A percentile compares a stretch with the other conserved stretches of the same genome.
Evolutionary conservation across 2,329 filamentous ascomycete species (phyloP).

Genomic region (Phaeosphaeriaceae sp.): DNA sequence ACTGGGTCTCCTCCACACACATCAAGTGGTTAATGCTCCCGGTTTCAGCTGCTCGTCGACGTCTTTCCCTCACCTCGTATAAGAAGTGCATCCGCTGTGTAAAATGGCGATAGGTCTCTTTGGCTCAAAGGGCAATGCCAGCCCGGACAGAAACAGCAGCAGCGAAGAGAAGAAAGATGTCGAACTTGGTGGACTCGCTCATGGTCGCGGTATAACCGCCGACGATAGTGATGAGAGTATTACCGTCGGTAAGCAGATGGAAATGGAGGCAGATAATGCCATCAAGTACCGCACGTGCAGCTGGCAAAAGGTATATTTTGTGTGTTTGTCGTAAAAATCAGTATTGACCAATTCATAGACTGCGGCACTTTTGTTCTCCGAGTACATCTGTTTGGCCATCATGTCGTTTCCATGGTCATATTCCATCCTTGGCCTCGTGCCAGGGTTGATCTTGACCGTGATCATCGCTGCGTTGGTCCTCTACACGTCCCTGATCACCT

Average conservation of each 20-base stretch:
- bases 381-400: slow-evolving; percentile 92
- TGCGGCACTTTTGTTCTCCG: slow-evolving; percentile 86
- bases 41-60: slow-evolving; percentile 38
- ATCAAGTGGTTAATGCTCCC: slow-evolving; percentile 49
- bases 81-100: slow-evolving; percentile 55
- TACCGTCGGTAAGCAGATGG: slow-evolving; percentile 71
- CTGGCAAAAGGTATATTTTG: slow-evolving; percentile 76
- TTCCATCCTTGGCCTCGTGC: slow-evolving; percentile 83
- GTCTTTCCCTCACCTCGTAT: slow-evolving; percentile 49
- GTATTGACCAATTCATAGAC: slow-evolving; percentile 60
- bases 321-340: not conserved
- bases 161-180: slow-evolving; percentile 35
- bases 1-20: not conserved
- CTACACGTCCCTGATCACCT: slow-evolving; percentile 77
- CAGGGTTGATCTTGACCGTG: slow-evolving; percentile 82
- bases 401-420: slow-evolving; percentile 98
- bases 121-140: slow-evolving; percentile 13
- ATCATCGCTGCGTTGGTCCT: slow-evolving; percentile 79
- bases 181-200: slow-evolving; percentile 53
- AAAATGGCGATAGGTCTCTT: slow-evolving; percentile 59
- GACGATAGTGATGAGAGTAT: slow-evolving; percentile 50
- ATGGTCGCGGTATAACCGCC: slow-evolving; percentile 38
- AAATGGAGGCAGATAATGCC: slow-evolving; percentile 74
- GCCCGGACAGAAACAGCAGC: slow-evolving; percentile 20
- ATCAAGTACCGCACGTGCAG: slow-evolving; percentile 94